Base-by-base conservation (phyloP, 345 rosid genomes). In the Erysimum cheiranthoides region DNA sequence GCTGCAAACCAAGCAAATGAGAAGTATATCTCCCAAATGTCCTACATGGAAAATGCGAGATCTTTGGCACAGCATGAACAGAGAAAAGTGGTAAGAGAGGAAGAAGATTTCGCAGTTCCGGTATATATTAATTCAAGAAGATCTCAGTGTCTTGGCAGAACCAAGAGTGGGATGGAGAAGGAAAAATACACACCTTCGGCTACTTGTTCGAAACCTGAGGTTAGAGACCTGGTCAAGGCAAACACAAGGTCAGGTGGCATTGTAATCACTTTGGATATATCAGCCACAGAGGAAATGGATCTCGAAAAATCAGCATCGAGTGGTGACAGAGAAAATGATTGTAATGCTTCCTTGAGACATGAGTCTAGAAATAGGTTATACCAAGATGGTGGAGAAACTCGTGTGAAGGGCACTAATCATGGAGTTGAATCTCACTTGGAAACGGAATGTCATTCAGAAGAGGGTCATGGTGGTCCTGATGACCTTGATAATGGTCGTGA, bases 101-200 rank as follows among this genome's bases (percentile, higher is more conserved):
- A 87, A 72, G 97, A 87, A 62, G 96, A 90, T 78, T 93, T 85
- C 40, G 79, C 70, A 14, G 98, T 93, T 80, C 93, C 97, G 4
- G 88, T 90, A 28, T 90, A 66, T 76, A 59, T 80, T 59, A 86
- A 79, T 38, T 80, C 90, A 0, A 84, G 75, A 77, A 61, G 13
- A 7, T 82, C 35, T 50, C 86, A 75, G 60, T 57, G 10, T 36
- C 63, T 34, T 56, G 35, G 38, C 12, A 85, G 71, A 74, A 65
- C 40, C 54, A 81, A 73, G 70, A 78, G 68, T 50, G 78, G 78
- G 35, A 43, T 56, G 61, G 79, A 79, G 54, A 61, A 25, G 47
- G 86, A 77, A 69, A 84, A 74, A 61, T 30, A 50, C n/a, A 9
- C 68, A 31, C 71, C 82, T 10, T 51, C 60, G 68, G 68, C 68